A percentile compares a stretch with the other conserved stretches of the same genome.
Evolutionary conservation across 805 yeast species (phyloP).

Genomic region (Candida boleticola): DNA sequence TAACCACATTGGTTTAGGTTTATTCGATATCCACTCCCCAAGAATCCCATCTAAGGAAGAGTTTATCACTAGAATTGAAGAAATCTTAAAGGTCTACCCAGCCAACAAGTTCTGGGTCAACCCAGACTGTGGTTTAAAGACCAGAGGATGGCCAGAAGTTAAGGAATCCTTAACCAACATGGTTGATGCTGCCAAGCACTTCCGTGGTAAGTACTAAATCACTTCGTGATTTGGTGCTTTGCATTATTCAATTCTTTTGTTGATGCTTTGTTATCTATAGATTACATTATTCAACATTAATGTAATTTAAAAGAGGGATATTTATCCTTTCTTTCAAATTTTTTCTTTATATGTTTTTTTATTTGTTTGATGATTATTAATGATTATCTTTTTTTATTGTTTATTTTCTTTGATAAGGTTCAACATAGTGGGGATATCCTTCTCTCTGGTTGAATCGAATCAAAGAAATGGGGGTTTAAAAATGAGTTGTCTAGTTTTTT

Average conservation of each 20-base stretch:
- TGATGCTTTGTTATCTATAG: slow-evolving; percentile 32
- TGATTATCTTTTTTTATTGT: slow-evolving; percentile 11
- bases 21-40: slow-evolving; percentile 99
- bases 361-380: slow-evolving; percentile 15
- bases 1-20: slow-evolving; percentile 99
- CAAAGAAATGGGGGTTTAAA: slow-evolving; percentile 30
- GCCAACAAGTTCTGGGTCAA: slow-evolving; percentile 99
- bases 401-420: no score
- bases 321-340: slow-evolving; percentile 15
- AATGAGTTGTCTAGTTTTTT: slow-evolving; percentile 14
- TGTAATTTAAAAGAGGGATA: slow-evolving; percentile 26
- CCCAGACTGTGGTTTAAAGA: slow-evolving; percentile 99
- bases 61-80: slow-evolving; percentile 89
- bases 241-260: slow-evolving; percentile 44
- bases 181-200: slow-evolving; percentile 98
- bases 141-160: slow-evolving; percentile 99
- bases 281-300: slow-evolving; percentile 51
- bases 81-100: slow-evolving; percentile 95
- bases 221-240: slow-evolving; percentile 8
- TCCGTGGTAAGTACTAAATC: slow-evolving; percentile 47
- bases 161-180: slow-evolving; percentile 92
- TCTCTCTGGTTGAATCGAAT: slow-evolving; percentile 1
- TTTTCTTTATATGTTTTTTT: slow-evolving; percentile 16
- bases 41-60: slow-evolving; percentile 98
- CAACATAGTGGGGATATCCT: no score